Base-by-base conservation (phyloP, 2,329 filamentous ascomycete genomes). In the Aspergillus brunneoviolaceus region DNA sequence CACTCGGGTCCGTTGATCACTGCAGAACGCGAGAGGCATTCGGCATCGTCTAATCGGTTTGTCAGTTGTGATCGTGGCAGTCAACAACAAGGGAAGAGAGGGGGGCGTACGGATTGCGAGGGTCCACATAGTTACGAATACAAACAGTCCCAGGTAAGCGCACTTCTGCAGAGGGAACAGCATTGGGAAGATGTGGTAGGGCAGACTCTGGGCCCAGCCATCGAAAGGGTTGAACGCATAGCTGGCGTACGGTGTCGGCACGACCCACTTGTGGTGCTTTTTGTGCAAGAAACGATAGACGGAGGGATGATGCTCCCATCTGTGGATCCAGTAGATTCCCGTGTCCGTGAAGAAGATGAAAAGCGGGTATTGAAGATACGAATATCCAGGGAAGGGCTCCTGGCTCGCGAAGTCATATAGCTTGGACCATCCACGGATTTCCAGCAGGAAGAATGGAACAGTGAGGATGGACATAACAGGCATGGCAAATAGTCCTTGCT, bases 251-350 rank as follows among this genome's bases (percentile, higher is more conserved):
- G 94, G 94, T 0, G 92, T 96, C 9, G 94, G 93, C 89, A 97
- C 95, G 78, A 97, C 96, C 94, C 94, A 98, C 82, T 96, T 97
- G 86, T 98, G 94, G 79, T 98, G 94, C 64, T 92, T 89, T 85
- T 98, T 98, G 84, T 98, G 94, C 51, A 97, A 84, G 68, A 82
- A 82, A 81, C 92, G 95, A 85, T 97, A 98, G 65, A 95, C 72
- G 35, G 77, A 72, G 5, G 90, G 90, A 75, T 92, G 87, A 78
- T 96, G 92, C 62, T 95, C 83, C 53, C 85, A 88, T 53, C 92
- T 89, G 79, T 96, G 92, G 70, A 96, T 94, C 84, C 89, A 91
- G 83, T 96, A 96, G 79, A 96, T 92, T 75, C 84, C 87, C 73
- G 88, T 89, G 76, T 96, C 92, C 76, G 92, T 96, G 76, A 96